Evolutionary conservation across 345 rosid genomes (phyloP), one percentile per base, ranked within the genome.

Genomic region (Microcos paniculata): DNA sequence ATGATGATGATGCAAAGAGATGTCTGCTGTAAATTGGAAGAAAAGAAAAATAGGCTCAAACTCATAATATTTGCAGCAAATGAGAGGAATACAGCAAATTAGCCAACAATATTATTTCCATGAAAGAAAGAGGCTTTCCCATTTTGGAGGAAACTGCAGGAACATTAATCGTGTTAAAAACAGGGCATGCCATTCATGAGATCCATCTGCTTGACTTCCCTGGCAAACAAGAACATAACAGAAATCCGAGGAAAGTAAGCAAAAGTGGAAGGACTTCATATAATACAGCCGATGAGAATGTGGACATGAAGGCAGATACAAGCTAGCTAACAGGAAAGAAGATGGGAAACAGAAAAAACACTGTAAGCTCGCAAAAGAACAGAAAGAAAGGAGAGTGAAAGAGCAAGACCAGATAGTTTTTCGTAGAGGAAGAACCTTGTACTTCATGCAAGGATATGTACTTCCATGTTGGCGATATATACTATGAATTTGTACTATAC

Each of bases 381-480:
- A 18, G 9, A 48, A 14, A 18, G 42, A 46, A 18, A 30, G 56
- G 40, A 16, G 56, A 16, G 71, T 21, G 55, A 2, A 1, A 14
- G 51, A 24, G 19, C 14, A 48, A 16, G 53, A n/a, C n/a, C n/a
- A 42, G 51, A 5, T 21, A n/a, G 51, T 23, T 64, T 64, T 64
- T 13, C 30, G 57, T 46, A 46, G 72, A 28, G 12, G 72, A 48
- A 48, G 12, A 16, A 16, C 56, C 23, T 68, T 68, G 72, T 68
- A 68, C 72, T 68, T 24, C 23, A 43, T 48, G 72, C 72, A 21
- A 18, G 15, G 24, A 6, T 21, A 38, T 65, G 70, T 68, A 68
- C 72, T 48, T 8, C 15, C 58, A 68, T 49, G 16, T 23, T 19
- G 35, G 40, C 6, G 40, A 35, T 57, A 56, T 23, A 23, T 24